Conservation (phyloP, 2,329 filamentous ascomycete species). For the Leptoxyphium fumago region DNA sequence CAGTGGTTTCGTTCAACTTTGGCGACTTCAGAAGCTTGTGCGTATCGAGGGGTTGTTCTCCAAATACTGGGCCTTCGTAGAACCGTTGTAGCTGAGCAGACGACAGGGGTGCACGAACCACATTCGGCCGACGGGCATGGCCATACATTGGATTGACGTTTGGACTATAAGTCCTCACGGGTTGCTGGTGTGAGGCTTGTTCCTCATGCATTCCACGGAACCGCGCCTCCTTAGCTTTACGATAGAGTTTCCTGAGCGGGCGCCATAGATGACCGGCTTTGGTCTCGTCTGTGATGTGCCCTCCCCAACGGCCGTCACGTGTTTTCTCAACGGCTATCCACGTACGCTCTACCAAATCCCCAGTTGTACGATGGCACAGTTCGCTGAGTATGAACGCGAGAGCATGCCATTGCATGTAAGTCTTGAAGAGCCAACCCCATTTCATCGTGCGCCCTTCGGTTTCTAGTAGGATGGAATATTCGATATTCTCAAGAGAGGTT, state of each 20-base stretch:
- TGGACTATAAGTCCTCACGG: slow-evolving; percentile 16
- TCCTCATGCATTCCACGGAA: slow-evolving; percentile 34
- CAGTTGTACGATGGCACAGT: slow-evolving; percentile 41
- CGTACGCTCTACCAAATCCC: slow-evolving; percentile 43
- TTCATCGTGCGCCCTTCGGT: slow-evolving; percentile 45
- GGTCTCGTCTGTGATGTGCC: slow-evolving; percentile 15
- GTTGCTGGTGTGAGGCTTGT: slow-evolving; percentile 6
- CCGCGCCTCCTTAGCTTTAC: slow-evolving; percentile 40
- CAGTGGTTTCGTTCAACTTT: slow-evolving; percentile 3
- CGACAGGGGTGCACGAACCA: slow-evolving; percentile 19
- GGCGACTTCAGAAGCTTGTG: slow-evolving; percentile 19
- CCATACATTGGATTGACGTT: slow-evolving; percentile 21
- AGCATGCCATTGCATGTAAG: slow-evolving; percentile 52
- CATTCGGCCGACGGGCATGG: slow-evolving; percentile 12
- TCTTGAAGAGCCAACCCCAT: slow-evolving; percentile 52
- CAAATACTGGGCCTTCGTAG: slow-evolving; percentile 17
- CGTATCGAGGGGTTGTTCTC: slow-evolving; percentile 18
- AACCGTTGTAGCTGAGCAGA: slow-evolving; percentile 19
- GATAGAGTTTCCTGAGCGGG: slow-evolving; percentile 45
- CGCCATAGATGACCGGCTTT: slow-evolving; percentile 46
- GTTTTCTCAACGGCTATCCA: slow-evolving; percentile 42
- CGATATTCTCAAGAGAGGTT: slow-evolving; percentile 59
- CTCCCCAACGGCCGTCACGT: slow-evolving; percentile 27
- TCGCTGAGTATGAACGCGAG: slow-evolving; percentile 47
- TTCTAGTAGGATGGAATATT: slow-evolving; percentile 52